A percentile compares a stretch with the other conserved stretches of the same genome.
These are phyloP conservation scores for Apiosordaria backusii DNA, from an alignment of 495 filamentous ascomycete genomes.

Conservation along the genomic window DNA sequence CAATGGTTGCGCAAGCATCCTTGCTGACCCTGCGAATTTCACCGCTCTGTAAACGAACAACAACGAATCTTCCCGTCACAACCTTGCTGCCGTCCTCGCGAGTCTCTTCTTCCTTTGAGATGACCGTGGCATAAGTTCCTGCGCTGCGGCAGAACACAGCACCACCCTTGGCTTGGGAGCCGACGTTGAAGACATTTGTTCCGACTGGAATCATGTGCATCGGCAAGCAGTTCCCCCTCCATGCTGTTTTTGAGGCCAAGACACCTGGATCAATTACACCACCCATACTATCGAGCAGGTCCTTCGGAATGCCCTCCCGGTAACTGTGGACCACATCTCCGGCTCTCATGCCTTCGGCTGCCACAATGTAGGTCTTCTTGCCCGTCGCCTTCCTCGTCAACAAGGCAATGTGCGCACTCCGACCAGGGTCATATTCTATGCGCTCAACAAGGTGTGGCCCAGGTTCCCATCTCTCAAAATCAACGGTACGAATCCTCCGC, in stretches of 20 bases:
- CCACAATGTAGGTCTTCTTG: slow-evolving; percentile 82
- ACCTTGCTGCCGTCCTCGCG: slow-evolving; percentile 52
- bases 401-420: slow-evolving; percentile 89
- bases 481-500: slow-evolving; percentile 83
- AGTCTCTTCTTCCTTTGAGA: slow-evolving; percentile 75
- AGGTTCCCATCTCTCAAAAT: slow-evolving; percentile 70
- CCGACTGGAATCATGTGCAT: slow-evolving; percentile 92
- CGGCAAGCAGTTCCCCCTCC: slow-evolving; percentile 92
- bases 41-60: slow-evolving; percentile 82
- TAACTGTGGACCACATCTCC: slow-evolving; percentile 92
- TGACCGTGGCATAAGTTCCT: slow-evolving; percentile 82
- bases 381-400: slow-evolving; percentile 65
- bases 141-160: slow-evolving; percentile 92
- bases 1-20: slow-evolving; percentile 91
- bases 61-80: slow-evolving; percentile 63
- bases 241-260: slow-evolving; percentile 86
- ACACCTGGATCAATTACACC: slow-evolving; percentile 90
- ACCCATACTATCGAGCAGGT: slow-evolving; percentile 84
- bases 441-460: slow-evolving; percentile 85
- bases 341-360: slow-evolving; percentile 85
- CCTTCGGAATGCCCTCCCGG: slow-evolving; percentile 77
- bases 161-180: slow-evolving; percentile 64
- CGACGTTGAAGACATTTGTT: slow-evolving; percentile 85
- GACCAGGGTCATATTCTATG: slow-evolving; percentile 93
- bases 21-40: slow-evolving; percentile 83